These are phyloP conservation scores for Mortierella claussenii DNA, from an alignment of 192 early-diverging fungal species.

Conservation along the genomic window DNA sequence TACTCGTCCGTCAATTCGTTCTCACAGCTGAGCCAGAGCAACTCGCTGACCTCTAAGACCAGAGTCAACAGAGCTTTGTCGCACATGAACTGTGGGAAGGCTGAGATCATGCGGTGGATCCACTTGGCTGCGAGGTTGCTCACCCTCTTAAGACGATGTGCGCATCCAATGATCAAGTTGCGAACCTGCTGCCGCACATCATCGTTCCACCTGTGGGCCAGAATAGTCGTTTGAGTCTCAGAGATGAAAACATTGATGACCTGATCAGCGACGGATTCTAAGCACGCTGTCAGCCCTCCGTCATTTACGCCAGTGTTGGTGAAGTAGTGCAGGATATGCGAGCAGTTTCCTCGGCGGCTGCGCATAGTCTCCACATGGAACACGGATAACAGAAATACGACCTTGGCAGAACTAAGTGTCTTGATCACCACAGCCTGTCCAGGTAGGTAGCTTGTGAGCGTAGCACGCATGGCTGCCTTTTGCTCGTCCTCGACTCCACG, in stretches of 20 bases:
- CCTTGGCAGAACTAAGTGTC: constrained; percentile 72
- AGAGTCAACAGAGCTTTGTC: constrained; percentile 72
- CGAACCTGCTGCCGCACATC: constrained; percentile 62
- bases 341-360: constrained; percentile 72
- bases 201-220: constrained; percentile 58
- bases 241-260: constrained; percentile 61
- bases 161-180: constrained; percentile 71
- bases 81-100: constrained; percentile 82
- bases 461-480: constrained; percentile 65
- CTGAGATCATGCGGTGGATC: constrained; percentile 64
- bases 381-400: constrained; percentile 84
- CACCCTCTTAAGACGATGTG: constrained; percentile 75
- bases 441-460: constrained; percentile 67
- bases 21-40: constrained; percentile 82
- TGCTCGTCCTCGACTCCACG: constrained; percentile 50
- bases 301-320: constrained; percentile 84
- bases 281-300: constrained; percentile 73
- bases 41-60: constrained; percentile 87
- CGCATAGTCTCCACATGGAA: constrained; percentile 88
- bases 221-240: constrained; percentile 54
- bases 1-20: constrained; percentile 81
- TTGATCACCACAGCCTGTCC: constrained; percentile 64
- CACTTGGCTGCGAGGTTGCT: constrained; percentile 72
- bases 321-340: constrained; percentile 82
- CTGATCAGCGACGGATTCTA: constrained; percentile 83